phyloP scores from a whole-genome alignment of 257 asterid genomes.

The Solanum clarkiae region DNA sequence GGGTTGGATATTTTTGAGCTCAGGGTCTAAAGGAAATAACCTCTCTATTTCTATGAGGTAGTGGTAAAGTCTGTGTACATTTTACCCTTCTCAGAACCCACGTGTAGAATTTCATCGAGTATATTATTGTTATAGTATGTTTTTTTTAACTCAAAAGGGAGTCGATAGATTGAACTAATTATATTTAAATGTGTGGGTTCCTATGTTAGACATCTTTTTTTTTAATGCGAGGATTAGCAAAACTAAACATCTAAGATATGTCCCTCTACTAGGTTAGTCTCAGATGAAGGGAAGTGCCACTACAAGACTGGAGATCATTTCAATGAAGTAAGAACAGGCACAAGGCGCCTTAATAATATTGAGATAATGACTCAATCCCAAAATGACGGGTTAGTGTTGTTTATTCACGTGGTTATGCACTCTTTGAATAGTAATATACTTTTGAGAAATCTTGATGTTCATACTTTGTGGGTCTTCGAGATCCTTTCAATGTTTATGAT shows the following conservation, averaged over 20 bases:
- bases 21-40: too few species aligned
- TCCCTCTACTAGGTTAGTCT: neutral
- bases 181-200: neutral
- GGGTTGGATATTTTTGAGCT: too few species aligned
- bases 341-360: neutral
- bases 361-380: neutral
- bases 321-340: neutral
- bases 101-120: too few species aligned
- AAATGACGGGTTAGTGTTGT: neutral
- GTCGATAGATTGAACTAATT: neutral
- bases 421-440: neutral
- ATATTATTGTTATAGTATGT: neutral
- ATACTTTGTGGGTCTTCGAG: neutral
- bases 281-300: neutral
- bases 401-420: neutral
- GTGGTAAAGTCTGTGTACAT: too few species aligned
- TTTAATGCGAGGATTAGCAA: neutral
- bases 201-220: neutral
- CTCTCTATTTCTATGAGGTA: too few species aligned
- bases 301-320: neutral
- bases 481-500: neutral
- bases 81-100: accelerated
- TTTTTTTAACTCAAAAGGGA: neutral
- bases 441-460: neutral
- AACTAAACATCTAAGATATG: neutral